Base-by-base conservation (phyloP, 345 rosid species). In the Punica granatum region DNA sequence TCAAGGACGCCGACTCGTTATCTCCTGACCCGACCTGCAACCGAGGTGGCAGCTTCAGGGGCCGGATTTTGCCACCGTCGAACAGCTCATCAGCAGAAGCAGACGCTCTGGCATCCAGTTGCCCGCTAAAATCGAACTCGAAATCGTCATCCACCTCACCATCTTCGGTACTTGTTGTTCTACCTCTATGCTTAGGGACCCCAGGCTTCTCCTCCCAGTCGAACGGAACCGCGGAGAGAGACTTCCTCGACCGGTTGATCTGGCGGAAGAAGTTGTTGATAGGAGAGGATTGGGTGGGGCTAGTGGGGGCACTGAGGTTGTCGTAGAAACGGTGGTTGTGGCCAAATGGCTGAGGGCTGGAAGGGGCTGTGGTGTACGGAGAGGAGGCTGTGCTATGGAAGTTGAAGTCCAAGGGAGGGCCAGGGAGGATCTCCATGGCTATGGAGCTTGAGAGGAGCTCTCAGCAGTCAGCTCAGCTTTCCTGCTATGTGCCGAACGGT, bases 361-460 rank as follows among this genome's bases (percentile, higher is more conserved):
- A 86, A 65, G 98, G 97, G 75, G 98, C 98, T n/a, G 98, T 90
- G 66, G 88, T 85, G 88, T 83, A 92, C 0, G 98, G 98, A 63
- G 98, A 88, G 13, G 98, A 92, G 41, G 89, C 81, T 14, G 81
- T 64, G 76, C 96, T 92, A 70, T 90, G 93, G 66, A 92, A 90
- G 75, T 85, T 86, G 81, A 90, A 82, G 26, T 90, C 96, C 65
- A 68, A 32, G 2, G 76, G 60, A 26, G 75, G 75, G 28, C 51
- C 69, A 33, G 87, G 80, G 14, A 67, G 68, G 46, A 60, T 83
- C 53, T 83, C 86, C 88, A 81, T 79, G 66, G 51, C 51, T 51
- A 63, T 34, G 33, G 43, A 56, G 16, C 16, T 15, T 48, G 70
- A 37, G 41, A 37, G 41, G 41, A 37, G 41, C 41, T 37, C 41